A percentile compares a stretch with the other conserved stretches of the same genome.
Evolutionary conservation across 768 basidiomycete species (phyloP).

Genomic region (Panus rudis): DNA sequence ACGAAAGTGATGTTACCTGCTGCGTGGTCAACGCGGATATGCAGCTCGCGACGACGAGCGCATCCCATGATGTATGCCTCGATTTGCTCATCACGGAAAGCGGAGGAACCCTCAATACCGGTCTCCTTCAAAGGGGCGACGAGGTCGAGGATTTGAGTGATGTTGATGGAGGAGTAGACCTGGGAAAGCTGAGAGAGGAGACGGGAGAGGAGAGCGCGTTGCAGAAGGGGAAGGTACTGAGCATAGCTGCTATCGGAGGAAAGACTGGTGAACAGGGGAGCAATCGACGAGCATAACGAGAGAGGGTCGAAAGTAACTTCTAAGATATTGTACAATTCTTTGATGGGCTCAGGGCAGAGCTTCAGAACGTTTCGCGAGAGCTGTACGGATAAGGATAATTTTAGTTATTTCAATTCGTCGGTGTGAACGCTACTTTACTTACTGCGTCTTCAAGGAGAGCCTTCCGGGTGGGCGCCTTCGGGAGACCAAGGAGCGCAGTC

Average conservation of each 20-base stretch:
- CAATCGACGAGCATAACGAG: constrained; percentile 69
- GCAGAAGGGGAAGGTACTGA: constrained; percentile 83
- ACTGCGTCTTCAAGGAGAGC: constrained; percentile 85
- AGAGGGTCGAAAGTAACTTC: constrained; percentile 93
- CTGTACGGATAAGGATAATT: constrained; percentile 28
- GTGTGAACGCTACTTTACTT: constrained; percentile 23
- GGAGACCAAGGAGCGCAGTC: constrained; percentile 78
- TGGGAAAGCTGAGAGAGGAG: constrained; percentile 87
- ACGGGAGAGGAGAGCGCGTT: constrained; percentile 86
- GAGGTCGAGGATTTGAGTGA: constrained; percentile 70
- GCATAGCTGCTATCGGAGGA: constrained; percentile 52
- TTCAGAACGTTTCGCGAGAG: constrained; percentile 78
- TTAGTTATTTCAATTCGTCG: constrained; percentile 8
- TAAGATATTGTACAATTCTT: constrained; percentile 78
- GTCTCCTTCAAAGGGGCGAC: constrained; percentile 65
- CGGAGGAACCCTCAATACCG: constrained; percentile 35
- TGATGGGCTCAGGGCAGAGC: constrained; percentile 66
- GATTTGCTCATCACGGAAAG: constrained; percentile 67
- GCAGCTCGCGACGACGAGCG: constrained; percentile 79
- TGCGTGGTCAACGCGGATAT: constrained; percentile 83
- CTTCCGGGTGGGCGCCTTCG: constrained; percentile 79
- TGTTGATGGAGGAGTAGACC: constrained; percentile 83
- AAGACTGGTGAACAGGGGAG: constrained; percentile 68
- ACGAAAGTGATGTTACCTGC: constrained; percentile 79
- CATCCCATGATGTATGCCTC: constrained; percentile 94